Base-by-base conservation (phyloP, 306 rosid species). In the Medicago ruthenica region DNA sequence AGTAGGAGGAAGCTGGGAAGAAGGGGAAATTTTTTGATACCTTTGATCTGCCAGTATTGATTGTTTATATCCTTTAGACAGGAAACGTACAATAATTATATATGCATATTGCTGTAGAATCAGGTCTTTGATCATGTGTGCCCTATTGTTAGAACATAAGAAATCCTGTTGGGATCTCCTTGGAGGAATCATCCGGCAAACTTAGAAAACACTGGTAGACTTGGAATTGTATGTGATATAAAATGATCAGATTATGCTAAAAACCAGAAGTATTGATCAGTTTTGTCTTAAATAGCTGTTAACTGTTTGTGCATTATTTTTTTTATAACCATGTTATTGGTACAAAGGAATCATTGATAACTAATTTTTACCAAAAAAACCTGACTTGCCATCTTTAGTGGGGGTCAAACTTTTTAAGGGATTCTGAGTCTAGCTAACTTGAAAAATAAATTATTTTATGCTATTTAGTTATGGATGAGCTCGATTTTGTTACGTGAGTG, bases 11-110 rank as follows among this genome's bases (percentile, higher is more conserved):
- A 27, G 57, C 51, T 80, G 86, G 44, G 93, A 91, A 79, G 96
- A 89, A 74, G 97, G 94, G 55, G 96, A 90, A 77, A 86, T 90
- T 71, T 74, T 77, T 9, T 78, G 80, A 79, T 42, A 8, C 61
- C 13, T 73, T 63, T 17, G 21, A 20, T 84, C 70, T 71, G 61
- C 77, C 76, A 62, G 73, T 76, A 80, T 41, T 65, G 53, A 34
- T 27, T 84, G 85, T 78, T 73, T 63, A 67, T 83, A 77, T 37
- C 24, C 53, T 77, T 48, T 39, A 79, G 83, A 17, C 65, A 67
- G 68, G 77, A 21, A 68, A 58, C 20, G 66, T 63, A 79, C 68
- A 9, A 44, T 47, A 17, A 15, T 72, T 83, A 81, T 89, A 84
- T 71, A 81, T 87, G 40, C 61, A 20, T 9, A 67, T 81, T 70